Evolutionary conservation across 1,284 basidiomycete species (phyloP).

Genomic region (Fomitopsis betulina): DNA sequence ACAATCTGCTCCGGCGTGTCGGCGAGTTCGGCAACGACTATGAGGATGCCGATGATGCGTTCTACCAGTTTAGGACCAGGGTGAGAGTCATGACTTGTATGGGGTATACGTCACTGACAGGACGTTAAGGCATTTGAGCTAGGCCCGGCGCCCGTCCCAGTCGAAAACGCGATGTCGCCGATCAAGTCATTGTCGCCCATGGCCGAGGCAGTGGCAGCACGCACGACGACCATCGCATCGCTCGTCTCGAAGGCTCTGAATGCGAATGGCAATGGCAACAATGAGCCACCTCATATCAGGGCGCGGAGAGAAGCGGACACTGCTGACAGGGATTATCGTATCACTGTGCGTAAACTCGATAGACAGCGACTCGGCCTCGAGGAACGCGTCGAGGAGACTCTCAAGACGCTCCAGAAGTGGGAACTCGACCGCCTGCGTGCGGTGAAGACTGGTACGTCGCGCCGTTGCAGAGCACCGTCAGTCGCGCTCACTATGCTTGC

Average conservation of each 20-base stretch:
- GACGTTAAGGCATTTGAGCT: constrained; percentile 61
- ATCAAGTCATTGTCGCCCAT: constrained; percentile 38
- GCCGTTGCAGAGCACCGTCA: neutral
- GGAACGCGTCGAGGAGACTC: constrained; percentile 77
- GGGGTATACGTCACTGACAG: neutral
- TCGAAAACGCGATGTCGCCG: constrained; percentile 27
- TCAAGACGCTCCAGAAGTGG: constrained; percentile 80
- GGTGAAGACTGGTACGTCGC: constrained; percentile 66
- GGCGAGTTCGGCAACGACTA: constrained; percentile 81
- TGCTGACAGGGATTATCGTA: constrained; percentile 73
- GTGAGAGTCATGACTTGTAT: constrained; percentile 28
- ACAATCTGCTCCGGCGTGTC: constrained; percentile 69
- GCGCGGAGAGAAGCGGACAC: constrained; percentile 74
- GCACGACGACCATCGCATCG: constrained; percentile 62
- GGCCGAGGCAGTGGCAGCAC: constrained; percentile 59
- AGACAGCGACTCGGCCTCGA: constrained; percentile 78
- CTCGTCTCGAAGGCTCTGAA: constrained; percentile 72
- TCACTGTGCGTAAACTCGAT: constrained; percentile 74
- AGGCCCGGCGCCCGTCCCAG: constrained; percentile 20
- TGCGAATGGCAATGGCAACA: constrained; percentile 39
- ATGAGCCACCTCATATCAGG: constrained; percentile 63
- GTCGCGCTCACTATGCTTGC: neutral
- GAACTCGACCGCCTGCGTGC: constrained; percentile 79
- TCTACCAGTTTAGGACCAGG: constrained; percentile 77
- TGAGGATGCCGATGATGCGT: constrained; percentile 70